A percentile compares a stretch with the other conserved stretches of the same genome.
Evolutionary conservation across 768 basidiomycete species (phyloP).

Genomic region (Tylopilus rubrobrunneus): DNA sequence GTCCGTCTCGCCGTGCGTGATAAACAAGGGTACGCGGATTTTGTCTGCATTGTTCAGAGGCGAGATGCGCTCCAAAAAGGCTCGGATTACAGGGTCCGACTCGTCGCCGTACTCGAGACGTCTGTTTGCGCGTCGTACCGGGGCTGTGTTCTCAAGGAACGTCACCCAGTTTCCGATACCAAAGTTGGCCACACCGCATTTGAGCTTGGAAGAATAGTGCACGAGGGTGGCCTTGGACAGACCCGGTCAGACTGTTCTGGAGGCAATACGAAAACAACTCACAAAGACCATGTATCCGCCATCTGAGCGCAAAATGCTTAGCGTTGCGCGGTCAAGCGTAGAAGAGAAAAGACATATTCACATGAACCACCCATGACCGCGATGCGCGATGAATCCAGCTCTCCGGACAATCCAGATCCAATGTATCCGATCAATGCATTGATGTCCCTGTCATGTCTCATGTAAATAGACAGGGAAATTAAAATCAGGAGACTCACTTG

Average conservation of each 20-base stretch:
- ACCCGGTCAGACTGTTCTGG: neutral
- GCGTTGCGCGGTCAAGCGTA: neutral
- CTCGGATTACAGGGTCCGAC: conserved; percentile 33
- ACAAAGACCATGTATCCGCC: conserved; percentile 42
- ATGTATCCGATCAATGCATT: conserved; percentile 36
- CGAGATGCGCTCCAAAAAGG: conserved; percentile 37
- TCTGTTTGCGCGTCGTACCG: conserved; percentile 32
- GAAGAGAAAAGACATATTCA: conserved; percentile 12
- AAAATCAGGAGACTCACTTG: conserved; percentile 26
- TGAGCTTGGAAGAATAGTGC: conserved; percentile 39
- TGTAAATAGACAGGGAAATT: neutral
- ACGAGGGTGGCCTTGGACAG: conserved; percentile 34
- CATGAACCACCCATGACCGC: conserved; percentile 43
- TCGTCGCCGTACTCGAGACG: conserved; percentile 42
- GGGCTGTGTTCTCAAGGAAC: conserved; percentile 41
- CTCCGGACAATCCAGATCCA: conserved; percentile 27
- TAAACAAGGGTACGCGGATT: conserved; percentile 34
- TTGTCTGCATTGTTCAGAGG: conserved; percentile 37
- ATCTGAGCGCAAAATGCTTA: conserved; percentile 19
- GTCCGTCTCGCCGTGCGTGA: conserved; percentile 42
- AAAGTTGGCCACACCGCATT: conserved; percentile 40
- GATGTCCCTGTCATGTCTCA: conserved; percentile 31
- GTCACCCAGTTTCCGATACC: conserved; percentile 39
- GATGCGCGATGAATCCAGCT: conserved; percentile 35
- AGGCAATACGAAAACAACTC: conserved; percentile 5